Evolutionary conservation across 352 stramenopile genomes (phyloP).

Genomic region (Thalassiosira mediterranea): DNA sequence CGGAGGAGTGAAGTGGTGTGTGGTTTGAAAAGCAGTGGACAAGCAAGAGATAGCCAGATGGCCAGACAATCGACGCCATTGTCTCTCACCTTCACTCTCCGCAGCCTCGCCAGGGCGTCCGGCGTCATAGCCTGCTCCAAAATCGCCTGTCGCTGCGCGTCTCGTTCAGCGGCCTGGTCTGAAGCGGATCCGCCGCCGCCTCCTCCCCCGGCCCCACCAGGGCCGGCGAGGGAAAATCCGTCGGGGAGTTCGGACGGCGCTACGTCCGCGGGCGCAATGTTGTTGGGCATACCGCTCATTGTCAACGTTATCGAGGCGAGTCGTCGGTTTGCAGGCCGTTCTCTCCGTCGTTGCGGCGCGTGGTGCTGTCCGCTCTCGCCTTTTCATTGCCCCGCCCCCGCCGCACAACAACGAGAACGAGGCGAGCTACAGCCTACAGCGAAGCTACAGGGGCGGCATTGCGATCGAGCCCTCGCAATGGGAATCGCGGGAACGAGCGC

Average conservation of each 20-base stretch:
- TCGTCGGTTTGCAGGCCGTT: no score
- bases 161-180: slow-evolving; percentile 32
- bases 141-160: slow-evolving; percentile 72
- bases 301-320: no score
- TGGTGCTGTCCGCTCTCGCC: no score
- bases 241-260: slow-evolving; percentile 54
- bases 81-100: slow-evolving; percentile 63
- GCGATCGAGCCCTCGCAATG: no score
- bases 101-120: slow-evolving; percentile 71
- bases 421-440: no score
- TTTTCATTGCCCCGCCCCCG: no score
- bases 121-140: slow-evolving; percentile 75
- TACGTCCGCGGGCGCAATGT: slow-evolving; percentile 29
- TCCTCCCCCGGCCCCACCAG: slow-evolving; percentile 7
- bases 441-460: no score
- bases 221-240: slow-evolving; percentile 50
- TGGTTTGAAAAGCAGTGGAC: background rate
- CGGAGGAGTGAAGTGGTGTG: background rate
- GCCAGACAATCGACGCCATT: background rate
- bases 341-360: no score
- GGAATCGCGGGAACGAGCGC: no score
- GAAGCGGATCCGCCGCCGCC: slow-evolving; percentile 1
- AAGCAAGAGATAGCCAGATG: background rate
- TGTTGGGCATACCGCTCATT: slow-evolving; percentile 41
- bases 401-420: no score